Conservation (phyloP, 2,329 filamentous ascomycete genomes). For the Lachnum nothofagi region DNA sequence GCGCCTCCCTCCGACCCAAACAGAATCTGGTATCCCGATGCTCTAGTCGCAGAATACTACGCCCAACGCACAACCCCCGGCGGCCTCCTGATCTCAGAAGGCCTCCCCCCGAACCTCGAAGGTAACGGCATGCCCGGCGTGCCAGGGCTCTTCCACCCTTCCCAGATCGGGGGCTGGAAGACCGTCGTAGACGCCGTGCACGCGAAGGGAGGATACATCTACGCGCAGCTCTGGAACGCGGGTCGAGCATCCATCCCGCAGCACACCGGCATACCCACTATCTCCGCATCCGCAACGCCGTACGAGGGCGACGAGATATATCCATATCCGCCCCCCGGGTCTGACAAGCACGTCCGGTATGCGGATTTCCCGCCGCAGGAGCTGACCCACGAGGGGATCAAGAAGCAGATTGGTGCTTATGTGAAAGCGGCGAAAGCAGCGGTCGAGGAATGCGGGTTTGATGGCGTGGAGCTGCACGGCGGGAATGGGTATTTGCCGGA, state of each 20-base stretch:
- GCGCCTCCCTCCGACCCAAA: constrained; percentile 41
- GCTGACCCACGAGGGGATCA: constrained; percentile 36
- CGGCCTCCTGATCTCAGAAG: constrained; percentile 52
- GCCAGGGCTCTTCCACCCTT: constrained; percentile 49
- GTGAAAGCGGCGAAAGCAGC: constrained; percentile 41
- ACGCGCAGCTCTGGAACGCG: constrained; percentile 55
- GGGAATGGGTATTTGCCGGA: constrained; percentile 50
- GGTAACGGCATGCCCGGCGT: constrained; percentile 46
- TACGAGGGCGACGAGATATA: constrained; percentile 41
- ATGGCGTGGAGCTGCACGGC: constrained; percentile 42
- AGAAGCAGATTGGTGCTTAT: constrained; percentile 38
- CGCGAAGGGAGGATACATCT: constrained; percentile 52
- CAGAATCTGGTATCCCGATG: constrained; percentile 44
- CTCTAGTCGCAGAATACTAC: constrained; percentile 44
- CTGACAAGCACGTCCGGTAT: constrained; percentile 36
- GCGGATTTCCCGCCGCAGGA: constrained; percentile 34
- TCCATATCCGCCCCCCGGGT: constrained; percentile 36
- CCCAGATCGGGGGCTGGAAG: constrained; percentile 52
- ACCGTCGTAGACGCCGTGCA: constrained; percentile 54
- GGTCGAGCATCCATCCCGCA: constrained; percentile 44
- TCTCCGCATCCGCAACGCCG: constrained; percentile 39
- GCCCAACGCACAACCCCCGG: constrained; percentile 46
- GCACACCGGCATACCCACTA: constrained; percentile 34
- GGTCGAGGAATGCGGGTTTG: constrained; percentile 49
- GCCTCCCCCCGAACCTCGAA: constrained; percentile 41